Base-by-base conservation (phyloP, 75 land plant genomes). In the Picea sitchensis region DNA sequence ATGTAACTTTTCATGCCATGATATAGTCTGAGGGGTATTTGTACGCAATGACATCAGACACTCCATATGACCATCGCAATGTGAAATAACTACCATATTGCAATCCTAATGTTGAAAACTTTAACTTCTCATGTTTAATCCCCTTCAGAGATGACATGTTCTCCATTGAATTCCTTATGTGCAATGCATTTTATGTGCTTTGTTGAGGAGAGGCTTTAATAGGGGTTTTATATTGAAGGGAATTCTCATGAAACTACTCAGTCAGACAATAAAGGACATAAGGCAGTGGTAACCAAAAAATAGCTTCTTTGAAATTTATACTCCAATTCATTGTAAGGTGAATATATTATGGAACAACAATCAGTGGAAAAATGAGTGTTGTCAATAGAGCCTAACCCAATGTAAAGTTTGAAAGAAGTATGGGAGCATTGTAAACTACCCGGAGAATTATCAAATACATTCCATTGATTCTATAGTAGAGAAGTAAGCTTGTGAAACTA, bases 271-370 rank as follows among this genome's bases (percentile, higher is more conserved):
- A 74, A 32, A 97, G 90, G 73, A 95, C 90, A 82, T 78, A 84
- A 21, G 98, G 98, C 68, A 97, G 80, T 73, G 94, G 95, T 59
- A 95, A 87, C 99, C 99, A 97, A 79, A 96, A 97, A 36, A 91
- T 67, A 21, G 95, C 98, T 82, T 97, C 99, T 11, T 26, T 26
- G 26, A 26, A 26, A 26, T 26, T 26, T 26, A 26, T 26, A 26
- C 26, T 26, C 26, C 26, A 26, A 26, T 0, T 26, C 26, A 26
- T 26, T 26, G 26, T 26, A 26, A 26, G 26, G 26, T 26, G 26
- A 26, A 26, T 26, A 26, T 26, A 26, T 26, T 26, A 26, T 26
- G 26, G 26, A 26, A 26, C 26, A 26, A 26, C 26, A 26, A 26
- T 26, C 26, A 26, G 26, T 26, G 0, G 26, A 0, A 26, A 26